A percentile compares a stretch with the other conserved stretches of the same genome.
Conservation (phyloP, 2,329 filamentous ascomycete genomes). For the Penicillium brasilianum region DNA sequence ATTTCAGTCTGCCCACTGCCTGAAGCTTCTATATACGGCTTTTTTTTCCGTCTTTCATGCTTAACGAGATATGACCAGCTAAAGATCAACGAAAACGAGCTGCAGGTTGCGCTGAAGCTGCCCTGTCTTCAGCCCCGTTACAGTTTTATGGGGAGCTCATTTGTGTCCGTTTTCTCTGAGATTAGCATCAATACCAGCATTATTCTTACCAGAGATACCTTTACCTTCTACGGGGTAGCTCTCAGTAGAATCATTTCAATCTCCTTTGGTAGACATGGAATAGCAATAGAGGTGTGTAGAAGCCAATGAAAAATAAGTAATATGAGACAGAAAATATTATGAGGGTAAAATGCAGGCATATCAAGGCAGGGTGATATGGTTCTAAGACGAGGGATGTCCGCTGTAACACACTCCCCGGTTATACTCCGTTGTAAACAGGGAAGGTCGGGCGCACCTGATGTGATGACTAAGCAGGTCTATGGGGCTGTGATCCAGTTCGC, state of each 20-base stretch:
- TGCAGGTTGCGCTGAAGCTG: too few relatives aligned
- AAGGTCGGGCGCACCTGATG: not conserved
- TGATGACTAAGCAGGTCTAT: conserved; percentile 14
- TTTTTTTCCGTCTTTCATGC: not conserved
- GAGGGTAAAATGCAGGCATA: not conserved
- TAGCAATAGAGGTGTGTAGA: too few relatives aligned
- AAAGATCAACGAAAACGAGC: not conserved
- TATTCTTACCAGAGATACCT: not conserved
- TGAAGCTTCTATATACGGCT: not conserved
- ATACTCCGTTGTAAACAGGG: not conserved
- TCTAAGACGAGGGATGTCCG: too few relatives aligned
- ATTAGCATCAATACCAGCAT: not conserved
- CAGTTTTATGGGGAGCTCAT: not conserved
- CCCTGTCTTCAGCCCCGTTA: too few relatives aligned
- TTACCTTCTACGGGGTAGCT: too few relatives aligned
- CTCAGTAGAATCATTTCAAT: not conserved
- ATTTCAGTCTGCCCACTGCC: not conserved
- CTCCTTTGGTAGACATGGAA: not conserved
- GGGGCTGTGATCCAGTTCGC: not conserved
- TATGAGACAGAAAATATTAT: too few relatives aligned
- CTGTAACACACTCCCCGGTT: too few relatives aligned
- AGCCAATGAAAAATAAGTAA: too few relatives aligned
- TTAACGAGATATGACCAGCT: conserved; percentile 2
- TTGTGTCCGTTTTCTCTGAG: not conserved
- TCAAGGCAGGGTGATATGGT: too few relatives aligned